Conservation (phyloP, 352 stramenopile genomes). For the Pythium oligandrum region DNA sequence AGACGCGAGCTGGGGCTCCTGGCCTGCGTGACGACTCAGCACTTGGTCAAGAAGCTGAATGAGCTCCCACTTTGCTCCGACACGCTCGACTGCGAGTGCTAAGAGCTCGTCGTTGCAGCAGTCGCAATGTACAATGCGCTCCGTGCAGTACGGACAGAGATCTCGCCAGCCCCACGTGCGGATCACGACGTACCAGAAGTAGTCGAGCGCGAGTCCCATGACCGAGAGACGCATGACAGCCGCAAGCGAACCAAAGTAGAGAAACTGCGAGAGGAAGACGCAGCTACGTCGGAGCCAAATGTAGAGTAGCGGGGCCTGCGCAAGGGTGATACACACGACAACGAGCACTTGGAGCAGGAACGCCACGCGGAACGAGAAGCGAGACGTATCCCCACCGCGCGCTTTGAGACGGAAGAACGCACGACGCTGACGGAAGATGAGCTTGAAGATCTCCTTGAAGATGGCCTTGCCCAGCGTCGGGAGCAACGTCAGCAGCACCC, state of each 20-base stretch:
- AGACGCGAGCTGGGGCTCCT: slow-evolving; percentile 45
- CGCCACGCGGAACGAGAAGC: slow-evolving; percentile 53
- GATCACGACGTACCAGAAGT: slow-evolving; percentile 49
- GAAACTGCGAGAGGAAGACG: slow-evolving; percentile 56
- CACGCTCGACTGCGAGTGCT: slow-evolving; percentile 47
- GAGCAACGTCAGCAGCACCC: slow-evolving; percentile 43
- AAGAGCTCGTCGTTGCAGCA: slow-evolving; percentile 71
- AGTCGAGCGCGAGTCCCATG: slow-evolving; percentile 43
- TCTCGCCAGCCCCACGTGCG: slow-evolving; percentile 55
- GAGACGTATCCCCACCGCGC: slow-evolving; percentile 27
- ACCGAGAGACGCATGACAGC: slow-evolving; percentile 55
- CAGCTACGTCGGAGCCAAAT: slow-evolving; percentile 62
- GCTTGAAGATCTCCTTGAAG: slow-evolving; percentile 75
- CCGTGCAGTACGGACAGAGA: slow-evolving; percentile 60
- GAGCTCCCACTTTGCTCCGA: slow-evolving; percentile 61
- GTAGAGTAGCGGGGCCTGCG: slow-evolving; percentile 56
- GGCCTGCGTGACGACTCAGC: slow-evolving; percentile 33
- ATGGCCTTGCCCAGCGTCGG: slow-evolving; percentile 56
- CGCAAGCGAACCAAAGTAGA: slow-evolving; percentile 58
- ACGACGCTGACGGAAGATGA: slow-evolving; percentile 65
- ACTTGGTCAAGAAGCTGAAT: slow-evolving; percentile 49
- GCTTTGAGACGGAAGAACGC: slow-evolving; percentile 60
- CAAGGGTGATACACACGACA: slow-evolving; percentile 41
- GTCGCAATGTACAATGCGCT: slow-evolving; percentile 55
- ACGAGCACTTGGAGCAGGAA: slow-evolving; percentile 54